These are phyloP conservation scores for Viridothelium virens DNA, from an alignment of 495 filamentous ascomycete genomes.

Conservation along the genomic window DNA sequence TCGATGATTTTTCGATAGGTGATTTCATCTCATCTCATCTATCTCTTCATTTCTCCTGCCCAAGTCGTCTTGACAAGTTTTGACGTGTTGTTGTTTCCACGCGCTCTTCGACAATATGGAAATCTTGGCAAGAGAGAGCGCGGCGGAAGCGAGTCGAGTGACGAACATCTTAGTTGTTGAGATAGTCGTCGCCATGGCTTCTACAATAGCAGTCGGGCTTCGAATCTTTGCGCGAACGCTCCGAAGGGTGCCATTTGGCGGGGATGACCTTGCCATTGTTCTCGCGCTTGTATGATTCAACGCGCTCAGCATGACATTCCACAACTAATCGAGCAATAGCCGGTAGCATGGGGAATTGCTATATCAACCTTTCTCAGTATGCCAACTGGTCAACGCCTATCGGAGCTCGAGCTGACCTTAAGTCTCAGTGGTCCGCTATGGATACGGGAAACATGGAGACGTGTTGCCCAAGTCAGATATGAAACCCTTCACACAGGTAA, in stretches of 20 bases:
- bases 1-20: too few relatives aligned
- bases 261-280: not conserved
- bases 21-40: not conserved
- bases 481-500: not conserved
- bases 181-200: not conserved
- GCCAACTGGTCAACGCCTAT: not conserved
- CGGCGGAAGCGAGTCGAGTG: not conserved
- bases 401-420: not conserved
- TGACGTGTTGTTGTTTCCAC: not conserved
- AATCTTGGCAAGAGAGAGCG: not conserved
- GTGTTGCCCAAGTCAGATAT: not conserved
- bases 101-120: not conserved
- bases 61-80: not conserved
- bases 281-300: not conserved
- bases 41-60: not conserved
- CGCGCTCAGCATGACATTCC: not conserved
- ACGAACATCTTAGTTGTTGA: constrained; percentile 1
- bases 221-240: constrained; percentile 2
- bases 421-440: constrained; percentile 1
- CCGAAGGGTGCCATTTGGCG: not conserved
- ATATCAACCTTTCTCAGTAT: not conserved
- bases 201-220: not conserved
- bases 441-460: not conserved
- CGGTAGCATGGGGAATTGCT: not conserved
- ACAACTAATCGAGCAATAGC: not conserved